These are phyloP conservation scores for Talaromyces liani DNA, from an alignment of 495 filamentous ascomycete genomes.

Conservation along the genomic window DNA sequence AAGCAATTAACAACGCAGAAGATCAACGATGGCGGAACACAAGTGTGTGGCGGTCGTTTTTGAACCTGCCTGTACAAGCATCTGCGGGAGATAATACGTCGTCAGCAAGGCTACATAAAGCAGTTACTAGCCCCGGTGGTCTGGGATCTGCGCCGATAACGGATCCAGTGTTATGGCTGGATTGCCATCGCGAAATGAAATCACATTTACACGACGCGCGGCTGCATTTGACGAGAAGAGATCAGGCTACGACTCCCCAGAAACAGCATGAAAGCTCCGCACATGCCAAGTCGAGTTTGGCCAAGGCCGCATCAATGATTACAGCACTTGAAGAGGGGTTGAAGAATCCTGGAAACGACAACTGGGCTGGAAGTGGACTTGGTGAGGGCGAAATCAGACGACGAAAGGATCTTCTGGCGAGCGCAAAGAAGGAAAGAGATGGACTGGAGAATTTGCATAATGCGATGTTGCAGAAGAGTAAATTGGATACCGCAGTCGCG, in stretches of 20 bases:
- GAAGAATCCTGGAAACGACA: slow-evolving; percentile 29
- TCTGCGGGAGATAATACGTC: slow-evolving; percentile 36
- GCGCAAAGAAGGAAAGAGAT: slow-evolving; percentile 75
- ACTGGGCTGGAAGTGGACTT: slow-evolving; percentile 36
- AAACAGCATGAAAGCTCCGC: slow-evolving; percentile 72
- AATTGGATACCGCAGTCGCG: slow-evolving; percentile 37
- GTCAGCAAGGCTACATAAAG: slow-evolving; percentile 30
- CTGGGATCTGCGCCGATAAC: slow-evolving; percentile 43
- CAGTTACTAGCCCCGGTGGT: slow-evolving; percentile 37
- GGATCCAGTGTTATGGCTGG: slow-evolving; percentile 81
- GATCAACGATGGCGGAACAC: slow-evolving; percentile 84
- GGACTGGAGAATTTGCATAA: slow-evolving; percentile 75
- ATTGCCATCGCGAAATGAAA: slow-evolving; percentile 79
- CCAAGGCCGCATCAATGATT: slow-evolving; percentile 65
- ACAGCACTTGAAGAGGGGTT: slow-evolving; percentile 64
- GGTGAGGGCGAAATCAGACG: slow-evolving; percentile 85
- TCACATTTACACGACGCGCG: slow-evolving; percentile 73
- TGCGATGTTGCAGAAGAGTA: slow-evolving; percentile 56
- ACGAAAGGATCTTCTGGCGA: slow-evolving; percentile 68
- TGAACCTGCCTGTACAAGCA: slow-evolving; percentile 64
- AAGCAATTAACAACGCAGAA: slow-evolving; percentile 64
- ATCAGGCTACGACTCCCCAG: slow-evolving; percentile 60
- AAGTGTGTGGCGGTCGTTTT: slow-evolving; percentile 74
- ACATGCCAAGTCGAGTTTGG: slow-evolving; percentile 71
- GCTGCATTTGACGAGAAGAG: slow-evolving; percentile 63